phyloP scores from a whole-genome alignment of 1,284 basidiomycete genomes.

The Ganoderma boninense region DNA sequence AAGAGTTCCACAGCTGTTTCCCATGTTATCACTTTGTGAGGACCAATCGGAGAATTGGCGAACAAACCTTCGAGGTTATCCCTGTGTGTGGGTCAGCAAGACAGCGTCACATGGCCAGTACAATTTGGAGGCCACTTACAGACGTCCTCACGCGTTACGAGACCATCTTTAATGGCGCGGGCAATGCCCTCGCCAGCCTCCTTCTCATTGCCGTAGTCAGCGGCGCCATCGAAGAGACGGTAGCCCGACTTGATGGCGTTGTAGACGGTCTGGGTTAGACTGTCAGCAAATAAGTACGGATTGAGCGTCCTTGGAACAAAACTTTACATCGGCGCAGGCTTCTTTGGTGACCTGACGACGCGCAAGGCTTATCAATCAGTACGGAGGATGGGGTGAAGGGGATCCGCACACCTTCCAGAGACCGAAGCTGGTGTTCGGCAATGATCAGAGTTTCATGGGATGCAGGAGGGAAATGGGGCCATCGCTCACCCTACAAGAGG shows the following conservation, averaged over 20 bases:
- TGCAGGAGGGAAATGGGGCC: neutral
- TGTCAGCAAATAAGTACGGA: constrained; percentile 15
- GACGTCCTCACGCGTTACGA: constrained; percentile 80
- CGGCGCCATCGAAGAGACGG: constrained; percentile 85
- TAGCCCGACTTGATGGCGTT: constrained; percentile 78
- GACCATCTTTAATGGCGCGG: constrained; percentile 78
- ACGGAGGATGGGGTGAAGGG: neutral
- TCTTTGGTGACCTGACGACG: constrained; percentile 58
- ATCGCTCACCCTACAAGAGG: constrained; percentile 63
- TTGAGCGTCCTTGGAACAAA: neutral
- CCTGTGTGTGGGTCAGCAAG: constrained; percentile 46
- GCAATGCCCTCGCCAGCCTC: constrained; percentile 82
- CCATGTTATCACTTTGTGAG: constrained; percentile 26
- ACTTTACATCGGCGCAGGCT: constrained; percentile 64
- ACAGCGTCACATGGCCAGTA: constrained; percentile 16
- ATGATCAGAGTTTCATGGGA: neutral
- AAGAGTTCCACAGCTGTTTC: constrained; percentile 81
- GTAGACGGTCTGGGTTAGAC: constrained; percentile 61
- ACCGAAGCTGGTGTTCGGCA: constrained; percentile 57
- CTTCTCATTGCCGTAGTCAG: constrained; percentile 88
- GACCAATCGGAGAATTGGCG: constrained; percentile 25
- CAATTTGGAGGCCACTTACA: constrained; percentile 56
- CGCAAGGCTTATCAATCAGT: neutral
- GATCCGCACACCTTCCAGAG: constrained; percentile 66
- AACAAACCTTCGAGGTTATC: constrained; percentile 71